These are phyloP conservation scores for Thyridium curvatum DNA, from an alignment of 2,329 filamentous ascomycete species.

Conservation along the genomic window DNA sequence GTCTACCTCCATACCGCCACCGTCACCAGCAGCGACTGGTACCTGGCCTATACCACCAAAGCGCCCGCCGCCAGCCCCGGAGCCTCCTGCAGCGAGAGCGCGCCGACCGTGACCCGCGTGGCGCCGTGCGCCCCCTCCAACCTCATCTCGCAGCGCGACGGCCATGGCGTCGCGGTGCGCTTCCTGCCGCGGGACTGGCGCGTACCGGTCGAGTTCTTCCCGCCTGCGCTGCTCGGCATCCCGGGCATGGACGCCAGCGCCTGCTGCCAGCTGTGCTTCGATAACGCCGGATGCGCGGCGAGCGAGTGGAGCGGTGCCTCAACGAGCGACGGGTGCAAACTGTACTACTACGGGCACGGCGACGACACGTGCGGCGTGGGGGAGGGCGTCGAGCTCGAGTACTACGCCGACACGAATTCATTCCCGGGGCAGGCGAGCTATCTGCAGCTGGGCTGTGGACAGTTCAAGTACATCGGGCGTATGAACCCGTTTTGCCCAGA, in stretches of 20 bases:
- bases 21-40: constrained; percentile 3
- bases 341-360: constrained; percentile 5
- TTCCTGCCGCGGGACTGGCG: constrained; percentile 1
- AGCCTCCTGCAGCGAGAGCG: neutral
- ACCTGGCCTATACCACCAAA: constrained; percentile 4
- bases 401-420: constrained; percentile 3
- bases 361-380: constrained; percentile 3
- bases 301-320: constrained; percentile 7
- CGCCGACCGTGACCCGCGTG: constrained; percentile 3
- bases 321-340: constrained; percentile 3
- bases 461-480: constrained; percentile 3
- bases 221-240: constrained; percentile 1
- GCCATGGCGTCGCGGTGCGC: constrained; percentile 4
- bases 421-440: constrained; percentile 4
- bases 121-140: constrained; percentile 6
- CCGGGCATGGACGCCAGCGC: constrained; percentile 4
- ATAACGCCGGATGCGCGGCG: constrained; percentile 6
- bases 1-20: constrained; percentile 4
- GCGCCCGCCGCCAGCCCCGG: neutral
- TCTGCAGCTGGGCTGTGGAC: constrained; percentile 5
- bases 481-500: neutral
- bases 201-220: constrained; percentile 4
- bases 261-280: constrained; percentile 8
- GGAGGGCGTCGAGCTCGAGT: constrained; percentile 2
- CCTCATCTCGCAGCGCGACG: constrained; percentile 5